These are phyloP conservation scores for Anisodus acutangulus DNA, from an alignment of 257 asterid genomes.

Conservation along the genomic window DNA sequence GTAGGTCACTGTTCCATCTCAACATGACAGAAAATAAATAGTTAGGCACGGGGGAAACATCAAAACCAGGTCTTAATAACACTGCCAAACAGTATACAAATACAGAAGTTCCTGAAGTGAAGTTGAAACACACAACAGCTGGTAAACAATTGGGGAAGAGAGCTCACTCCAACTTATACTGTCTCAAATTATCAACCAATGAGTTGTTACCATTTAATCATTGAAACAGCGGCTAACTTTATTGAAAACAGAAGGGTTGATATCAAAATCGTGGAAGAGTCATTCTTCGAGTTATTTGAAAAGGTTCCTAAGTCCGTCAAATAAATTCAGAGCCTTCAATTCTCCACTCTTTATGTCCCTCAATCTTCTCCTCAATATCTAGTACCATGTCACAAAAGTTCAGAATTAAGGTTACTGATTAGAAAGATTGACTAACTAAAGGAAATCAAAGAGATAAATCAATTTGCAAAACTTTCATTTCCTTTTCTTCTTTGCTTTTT, in stretches of 20 bases:
- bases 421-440: background rate
- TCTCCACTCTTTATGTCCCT: constrained; percentile 85
- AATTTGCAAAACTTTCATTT: background rate
- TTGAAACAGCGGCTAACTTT: background rate
- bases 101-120: background rate
- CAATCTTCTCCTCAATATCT: constrained; percentile 88
- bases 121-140: background rate
- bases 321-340: constrained; percentile 66
- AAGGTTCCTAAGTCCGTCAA: constrained; percentile 63
- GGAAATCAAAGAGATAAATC: background rate
- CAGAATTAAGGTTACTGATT: constrained; percentile 5
- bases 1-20: no score
- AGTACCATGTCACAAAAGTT: constrained; percentile 23
- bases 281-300: constrained; percentile 54
- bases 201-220: background rate
- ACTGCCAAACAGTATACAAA: background rate
- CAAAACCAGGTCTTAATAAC: background rate
- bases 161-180: background rate
- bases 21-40: no score
- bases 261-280: background rate
- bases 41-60: background rate
- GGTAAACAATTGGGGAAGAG: background rate
- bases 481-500: background rate
- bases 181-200: background rate
- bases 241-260: background rate